These are phyloP conservation scores for Ganoderma sinense DNA, from an alignment of 1,284 basidiomycete genomes.

Conservation along the genomic window DNA sequence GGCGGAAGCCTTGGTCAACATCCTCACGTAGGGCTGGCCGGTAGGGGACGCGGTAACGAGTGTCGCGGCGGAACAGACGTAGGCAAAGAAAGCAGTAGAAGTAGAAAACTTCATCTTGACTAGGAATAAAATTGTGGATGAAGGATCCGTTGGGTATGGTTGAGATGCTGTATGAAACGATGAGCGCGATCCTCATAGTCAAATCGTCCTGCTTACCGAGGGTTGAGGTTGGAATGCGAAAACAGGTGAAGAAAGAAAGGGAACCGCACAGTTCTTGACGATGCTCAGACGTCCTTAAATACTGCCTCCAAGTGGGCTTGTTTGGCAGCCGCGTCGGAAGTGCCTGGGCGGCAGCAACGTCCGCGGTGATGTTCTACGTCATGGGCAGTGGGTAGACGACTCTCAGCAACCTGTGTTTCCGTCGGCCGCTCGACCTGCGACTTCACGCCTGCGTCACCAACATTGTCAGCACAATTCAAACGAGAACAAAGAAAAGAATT, in stretches of 20 bases:
- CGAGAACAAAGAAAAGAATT: background rate
- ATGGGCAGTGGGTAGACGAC: background rate
- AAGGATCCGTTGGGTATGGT: background rate
- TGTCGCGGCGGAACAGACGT: constrained; percentile 13
- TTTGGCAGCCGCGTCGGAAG: background rate
- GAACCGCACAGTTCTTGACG: background rate
- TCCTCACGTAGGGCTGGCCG: constrained; percentile 17
- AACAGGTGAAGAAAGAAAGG: background rate
- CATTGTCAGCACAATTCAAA: background rate
- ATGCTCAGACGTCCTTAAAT: background rate
- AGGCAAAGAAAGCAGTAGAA: constrained; percentile 10
- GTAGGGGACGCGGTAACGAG: constrained; percentile 18
- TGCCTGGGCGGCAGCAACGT: background rate
- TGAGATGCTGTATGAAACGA: background rate
- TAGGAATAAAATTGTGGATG: background rate
- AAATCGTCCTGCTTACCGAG: background rate
- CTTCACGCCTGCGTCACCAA: background rate
- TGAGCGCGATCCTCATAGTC: too few relatives aligned
- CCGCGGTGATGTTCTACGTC: background rate
- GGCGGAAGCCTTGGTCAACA: constrained; percentile 19
- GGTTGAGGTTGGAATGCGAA: background rate
- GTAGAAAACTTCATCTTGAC: constrained; percentile 17
- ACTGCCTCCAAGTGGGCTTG: too few relatives aligned
- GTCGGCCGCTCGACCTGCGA: background rate
- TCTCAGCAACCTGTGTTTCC: background rate